Evolutionary conservation across 1,139 yeast genomes (phyloP), one percentile per base, ranked within the genome.

Genomic region (Lodderomyces metapsilosis): DNA sequence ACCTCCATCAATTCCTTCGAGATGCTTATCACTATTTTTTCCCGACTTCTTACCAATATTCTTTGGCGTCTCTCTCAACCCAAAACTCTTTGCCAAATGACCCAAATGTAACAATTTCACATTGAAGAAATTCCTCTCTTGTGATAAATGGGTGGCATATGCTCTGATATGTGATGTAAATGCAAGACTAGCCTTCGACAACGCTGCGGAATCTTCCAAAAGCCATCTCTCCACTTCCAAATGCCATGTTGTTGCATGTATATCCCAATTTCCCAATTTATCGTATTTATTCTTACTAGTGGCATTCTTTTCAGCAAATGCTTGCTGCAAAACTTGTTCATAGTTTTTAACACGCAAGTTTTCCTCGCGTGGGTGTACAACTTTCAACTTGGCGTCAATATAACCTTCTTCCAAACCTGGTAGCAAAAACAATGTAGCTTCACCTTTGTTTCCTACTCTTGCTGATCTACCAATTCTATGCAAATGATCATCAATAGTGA

Each of bases 231-330:
- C 99, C 12, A 88, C 78, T 43, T 85, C 82, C 52, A 92, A 71
- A 61, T 92, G 99, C 94, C 95, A 91, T 1, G 96, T 88, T 0
- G 99, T 92, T 3, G 97, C 98, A 57, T 87, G 91, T 23, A 83
- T 80, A 60, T 91, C 97, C 98, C 98, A 94, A 40, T 80, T 76
- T 45, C 72, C 64, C 46, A 62, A 51, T 51, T 65, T 62, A 17
- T 57, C 54, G 37, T 62, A 69, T 5, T 54, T 53, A 39, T 53
- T 53, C 4, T 38, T 46, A 43, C 31, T 48, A 3, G 40, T 46
- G 31, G 66, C 68, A 7, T 78, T 82, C 2, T 41, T 47, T 34
- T 67, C 68, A 8, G 78, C 83, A 61, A 87, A 88, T 0, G 91
- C 89, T 8, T 72, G 67, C 52, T 78, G 73, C 75, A 70, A 45